Base-by-base conservation (phyloP, 192 early-diverging fungal genomes). In the Geranomyces michiganensis region DNA sequence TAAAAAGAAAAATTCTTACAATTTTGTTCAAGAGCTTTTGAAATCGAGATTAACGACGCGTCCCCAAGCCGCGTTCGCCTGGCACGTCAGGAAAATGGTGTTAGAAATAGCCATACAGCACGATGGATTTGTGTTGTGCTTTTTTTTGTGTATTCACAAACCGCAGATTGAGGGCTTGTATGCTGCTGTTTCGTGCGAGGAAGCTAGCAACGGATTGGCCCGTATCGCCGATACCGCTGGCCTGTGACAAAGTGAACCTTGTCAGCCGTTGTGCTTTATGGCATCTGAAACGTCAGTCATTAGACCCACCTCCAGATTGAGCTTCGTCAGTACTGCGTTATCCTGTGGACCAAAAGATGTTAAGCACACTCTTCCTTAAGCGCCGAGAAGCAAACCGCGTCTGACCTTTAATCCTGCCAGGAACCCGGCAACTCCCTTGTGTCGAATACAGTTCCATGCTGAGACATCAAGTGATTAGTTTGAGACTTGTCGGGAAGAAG, bases 191-290 rank as follows among this genome's bases (percentile, higher is more conserved):
- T 63, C 77, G 76, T 21, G 13, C 46, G 27, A 84, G 56, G 58
- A 75, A 81, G 5, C 29, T 21, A 27, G 64, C 59, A 4, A 82
- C 68, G 6, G 76, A 24, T n/a, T 32, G 44, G 21, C 77, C 80
- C 67, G 72, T 80, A 17, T 83, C 81, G 6, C 79, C 81, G 29
- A 86, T 56, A 12, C 84, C 84, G 70, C 82, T 86, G 43, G 68
- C 65, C 67, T 77, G 71, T 47, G 12, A 32, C 3, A 53, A 53
- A 53, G 24, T 15, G 15, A 41, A 41, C 36, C 10, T n/a, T n/a
- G n/a, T n/a, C n/a, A n/a, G n/a, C n/a, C n/a, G n/a, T n/a, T n/a
- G n/a, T n/a, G n/a, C n/a, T n/a, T n/a, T n/a, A n/a, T n/a, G n/a
- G n/a, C 36, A 41, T 41, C 36, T 41, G 10, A 41, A 10, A n/a